phyloP scores from a whole-genome alignment of 495 filamentous ascomycete species.

The Lasiosphaeria ovina region DNA sequence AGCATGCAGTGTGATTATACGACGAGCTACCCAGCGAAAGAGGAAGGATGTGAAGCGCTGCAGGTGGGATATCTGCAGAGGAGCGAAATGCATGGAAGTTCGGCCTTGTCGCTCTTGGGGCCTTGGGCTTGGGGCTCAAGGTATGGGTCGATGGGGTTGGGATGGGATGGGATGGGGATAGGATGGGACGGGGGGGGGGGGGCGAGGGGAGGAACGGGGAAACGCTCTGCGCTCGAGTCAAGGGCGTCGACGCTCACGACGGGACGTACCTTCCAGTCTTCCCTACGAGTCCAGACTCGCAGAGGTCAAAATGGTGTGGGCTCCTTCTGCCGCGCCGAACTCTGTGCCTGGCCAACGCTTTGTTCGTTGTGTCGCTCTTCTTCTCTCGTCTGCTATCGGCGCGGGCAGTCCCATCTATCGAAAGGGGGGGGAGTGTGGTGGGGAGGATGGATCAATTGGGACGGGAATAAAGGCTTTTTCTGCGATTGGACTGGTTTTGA shows the following conservation, averaged over 20 bases:
- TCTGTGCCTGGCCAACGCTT: not conserved
- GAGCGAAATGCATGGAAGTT: no score
- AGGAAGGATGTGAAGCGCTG: not conserved
- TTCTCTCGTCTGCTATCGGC: not conserved
- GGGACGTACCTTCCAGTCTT: not conserved
- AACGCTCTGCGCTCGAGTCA: slow-evolving; percentile 1
- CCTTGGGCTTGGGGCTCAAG: not conserved
- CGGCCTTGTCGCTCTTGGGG: not conserved
- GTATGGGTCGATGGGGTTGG: not conserved
- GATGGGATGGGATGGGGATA: not conserved
- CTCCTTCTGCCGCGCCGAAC: not conserved
- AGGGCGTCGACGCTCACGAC: not conserved
- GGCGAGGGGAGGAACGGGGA: not conserved
- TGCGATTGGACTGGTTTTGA: slow-evolving; percentile 23
- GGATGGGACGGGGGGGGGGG: not conserved
- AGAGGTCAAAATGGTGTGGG: not conserved
- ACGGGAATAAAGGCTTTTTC: slow-evolving; percentile 18
- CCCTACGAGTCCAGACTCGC: no score
- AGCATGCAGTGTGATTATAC: not conserved
- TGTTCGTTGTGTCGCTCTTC: not conserved
- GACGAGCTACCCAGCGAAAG: not conserved
- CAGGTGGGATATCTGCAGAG: no score
- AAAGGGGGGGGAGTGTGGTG: not conserved
- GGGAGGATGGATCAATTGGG: slow-evolving; percentile 25
- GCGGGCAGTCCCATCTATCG: not conserved